Conservation (phyloP, 768 basidiomycete species). For the Tephrocybe sp. region DNA sequence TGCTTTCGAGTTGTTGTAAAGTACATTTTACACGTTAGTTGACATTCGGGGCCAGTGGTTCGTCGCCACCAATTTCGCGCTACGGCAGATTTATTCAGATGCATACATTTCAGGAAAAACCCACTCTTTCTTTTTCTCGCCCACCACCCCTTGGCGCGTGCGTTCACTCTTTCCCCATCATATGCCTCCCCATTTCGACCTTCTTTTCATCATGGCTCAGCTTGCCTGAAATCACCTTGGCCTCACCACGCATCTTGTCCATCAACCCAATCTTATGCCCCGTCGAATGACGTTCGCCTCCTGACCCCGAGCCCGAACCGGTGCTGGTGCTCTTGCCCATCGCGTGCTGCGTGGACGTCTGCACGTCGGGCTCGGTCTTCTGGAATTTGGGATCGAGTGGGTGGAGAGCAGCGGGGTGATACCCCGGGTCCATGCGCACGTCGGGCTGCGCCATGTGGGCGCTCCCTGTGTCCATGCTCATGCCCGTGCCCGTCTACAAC, state of each 20-base stretch:
- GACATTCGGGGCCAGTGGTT: too few species aligned
- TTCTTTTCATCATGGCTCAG: constrained; percentile 31
- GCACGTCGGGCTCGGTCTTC: background rate
- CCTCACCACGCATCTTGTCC: constrained; percentile 35
- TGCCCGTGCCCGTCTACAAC: too few species aligned
- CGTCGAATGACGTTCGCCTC: background rate
- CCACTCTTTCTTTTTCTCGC: background rate
- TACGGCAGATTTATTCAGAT: too few species aligned
- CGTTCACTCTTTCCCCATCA: constrained; percentile 26
- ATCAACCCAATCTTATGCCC: constrained; percentile 26
- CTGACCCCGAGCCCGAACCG: background rate
- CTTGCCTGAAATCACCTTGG: constrained; percentile 34
- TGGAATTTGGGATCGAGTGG: constrained; percentile 4
- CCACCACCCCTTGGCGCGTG: background rate
- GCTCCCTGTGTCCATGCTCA: too few species aligned
- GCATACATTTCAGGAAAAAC: too few species aligned
- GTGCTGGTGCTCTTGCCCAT: background rate
- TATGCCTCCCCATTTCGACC: constrained; percentile 32
- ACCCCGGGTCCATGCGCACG: constrained; percentile 2
- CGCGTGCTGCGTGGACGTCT: background rate
- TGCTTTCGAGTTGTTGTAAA: too few species aligned
- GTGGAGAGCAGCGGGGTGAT: constrained; percentile 5
- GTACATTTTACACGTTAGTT: too few species aligned
- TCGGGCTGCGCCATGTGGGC: background rate
- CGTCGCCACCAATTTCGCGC: too few species aligned